Base-by-base conservation (phyloP, 179 eudicot species). In the Spergularia azorica region DNA sequence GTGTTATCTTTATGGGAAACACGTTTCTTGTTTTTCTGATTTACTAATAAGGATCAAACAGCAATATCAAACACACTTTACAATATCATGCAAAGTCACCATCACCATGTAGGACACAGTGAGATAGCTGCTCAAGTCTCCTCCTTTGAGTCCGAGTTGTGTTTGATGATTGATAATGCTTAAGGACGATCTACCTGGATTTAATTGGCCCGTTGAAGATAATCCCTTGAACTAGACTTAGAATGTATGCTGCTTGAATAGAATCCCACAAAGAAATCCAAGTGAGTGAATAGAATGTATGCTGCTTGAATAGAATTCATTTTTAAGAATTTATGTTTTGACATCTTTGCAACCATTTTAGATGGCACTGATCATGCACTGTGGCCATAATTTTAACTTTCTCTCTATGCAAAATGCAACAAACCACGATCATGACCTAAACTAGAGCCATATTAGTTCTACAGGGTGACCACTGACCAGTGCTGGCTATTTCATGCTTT, bases 381-480 rank as follows among this genome's bases (percentile, higher is more conserved):
- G 57, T n/a, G 73, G 52, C 73, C 73, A 26, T 41, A 71, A 32
- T 16, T 51, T 55, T 71, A 38, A 71, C 63, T 36, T 46, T 38
- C 20, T 21, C 39, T 21, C 4, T 70, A n/a, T 17, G 14, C 38
- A 69, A 13, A 51, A n/a, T 17, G 14, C 39, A 70, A 14, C 17
- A 12, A 57, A 71, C 74, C 74, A 32, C 32, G 56, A 36, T 17
- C 36, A 26, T 55, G 57, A 26, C 63, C 74, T 7, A 3, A 15
- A 21, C 13, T 52, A 13, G 18, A n/a, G 41, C 54, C 58, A 2
- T 41, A 11, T 58, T 39, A 43, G 75, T 72, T 72, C 13, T 32
- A 59, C 9, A 39, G 54, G 66, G 64, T 72, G 51, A 58, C 39
- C 32, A 55, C 21, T 54, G 3, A 20, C 7, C 32, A 15, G 65